Evolutionary conservation across 345 rosid species (phyloP).

Genomic region (Luvunga scandens): DNA sequence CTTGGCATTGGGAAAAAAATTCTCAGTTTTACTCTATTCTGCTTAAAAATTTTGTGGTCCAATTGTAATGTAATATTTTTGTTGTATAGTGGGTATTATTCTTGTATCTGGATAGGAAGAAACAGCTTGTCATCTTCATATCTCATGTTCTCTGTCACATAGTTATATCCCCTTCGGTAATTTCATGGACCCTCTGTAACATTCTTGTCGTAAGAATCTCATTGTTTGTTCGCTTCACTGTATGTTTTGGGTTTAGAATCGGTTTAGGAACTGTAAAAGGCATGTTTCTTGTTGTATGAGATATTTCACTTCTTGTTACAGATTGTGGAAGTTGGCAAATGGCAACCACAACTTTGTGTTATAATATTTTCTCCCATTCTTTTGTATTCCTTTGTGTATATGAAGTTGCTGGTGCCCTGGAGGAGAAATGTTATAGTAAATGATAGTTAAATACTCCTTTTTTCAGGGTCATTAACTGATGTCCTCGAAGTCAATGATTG

Average conservation of each 20-base stretch:
- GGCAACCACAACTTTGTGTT: background rate
- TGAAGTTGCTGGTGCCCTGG: background rate
- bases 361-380: background rate
- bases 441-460: background rate
- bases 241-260: background rate
- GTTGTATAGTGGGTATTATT: slow-evolving; percentile 16
- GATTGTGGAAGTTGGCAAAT: slow-evolving; percentile 1
- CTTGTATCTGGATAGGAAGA: slow-evolving; percentile 12
- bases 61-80: slow-evolving; percentile 13
- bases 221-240: background rate
- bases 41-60: background rate
- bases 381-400: background rate
- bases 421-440: background rate
- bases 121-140: slow-evolving; percentile 20
- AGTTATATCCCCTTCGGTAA: slow-evolving; percentile 4
- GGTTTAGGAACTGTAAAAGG: background rate
- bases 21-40: background rate
- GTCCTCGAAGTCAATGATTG: background rate
- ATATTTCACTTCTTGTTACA: background rate
- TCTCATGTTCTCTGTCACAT: slow-evolving; percentile 15
- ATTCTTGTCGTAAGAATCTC: background rate
- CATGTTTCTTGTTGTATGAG: background rate
- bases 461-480: background rate
- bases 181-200: slow-evolving; percentile 11
- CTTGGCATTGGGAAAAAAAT: background rate